phyloP scores from a whole-genome alignment of 2,329 filamentous ascomycete genomes.

The Penicillium digitatum region DNA sequence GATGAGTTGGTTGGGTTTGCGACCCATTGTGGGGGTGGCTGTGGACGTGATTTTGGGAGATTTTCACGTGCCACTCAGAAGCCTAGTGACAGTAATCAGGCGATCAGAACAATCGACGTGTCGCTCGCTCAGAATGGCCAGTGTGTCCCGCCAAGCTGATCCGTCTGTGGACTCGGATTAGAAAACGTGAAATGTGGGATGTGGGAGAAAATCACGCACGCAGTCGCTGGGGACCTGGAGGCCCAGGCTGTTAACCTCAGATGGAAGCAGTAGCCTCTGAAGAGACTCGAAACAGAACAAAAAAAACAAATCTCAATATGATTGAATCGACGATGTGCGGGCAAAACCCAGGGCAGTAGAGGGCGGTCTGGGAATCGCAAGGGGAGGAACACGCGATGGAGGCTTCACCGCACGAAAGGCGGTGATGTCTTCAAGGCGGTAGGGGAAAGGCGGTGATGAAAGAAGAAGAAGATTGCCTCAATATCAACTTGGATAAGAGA shows the following conservation, averaged over 20 bases:
- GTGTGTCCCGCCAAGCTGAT: not conserved
- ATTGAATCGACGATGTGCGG: constrained; percentile 23
- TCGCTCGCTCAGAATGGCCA: not conserved
- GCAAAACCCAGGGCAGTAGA: constrained; percentile 33
- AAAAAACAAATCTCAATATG: constrained; percentile 2
- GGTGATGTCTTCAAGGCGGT: constrained; percentile 28
- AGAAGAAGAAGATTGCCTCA: not conserved
- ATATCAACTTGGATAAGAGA: constrained; percentile 2
- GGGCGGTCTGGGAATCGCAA: constrained; percentile 34
- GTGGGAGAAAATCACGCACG: constrained; percentile 1
- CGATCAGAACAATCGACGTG: not conserved
- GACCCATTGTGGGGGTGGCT: constrained; percentile 59
- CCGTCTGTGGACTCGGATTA: constrained; percentile 1
- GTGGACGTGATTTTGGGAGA: not conserved
- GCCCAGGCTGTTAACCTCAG: not conserved
- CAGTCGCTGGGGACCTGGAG: constrained; percentile 5
- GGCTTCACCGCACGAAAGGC: constrained; percentile 40
- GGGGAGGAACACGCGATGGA: constrained; percentile 23
- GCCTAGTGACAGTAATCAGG: not conserved
- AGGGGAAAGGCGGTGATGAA: constrained; percentile 25
- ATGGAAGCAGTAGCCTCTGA: not conserved
- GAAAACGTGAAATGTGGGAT: not conserved
- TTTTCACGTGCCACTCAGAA: constrained; percentile 2
- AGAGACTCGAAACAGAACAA: constrained; percentile 1
- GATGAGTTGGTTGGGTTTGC: constrained; percentile 79